phyloP scores from a whole-genome alignment of 2,329 filamentous ascomycete species.

The Trichoderma hamatum region DNA sequence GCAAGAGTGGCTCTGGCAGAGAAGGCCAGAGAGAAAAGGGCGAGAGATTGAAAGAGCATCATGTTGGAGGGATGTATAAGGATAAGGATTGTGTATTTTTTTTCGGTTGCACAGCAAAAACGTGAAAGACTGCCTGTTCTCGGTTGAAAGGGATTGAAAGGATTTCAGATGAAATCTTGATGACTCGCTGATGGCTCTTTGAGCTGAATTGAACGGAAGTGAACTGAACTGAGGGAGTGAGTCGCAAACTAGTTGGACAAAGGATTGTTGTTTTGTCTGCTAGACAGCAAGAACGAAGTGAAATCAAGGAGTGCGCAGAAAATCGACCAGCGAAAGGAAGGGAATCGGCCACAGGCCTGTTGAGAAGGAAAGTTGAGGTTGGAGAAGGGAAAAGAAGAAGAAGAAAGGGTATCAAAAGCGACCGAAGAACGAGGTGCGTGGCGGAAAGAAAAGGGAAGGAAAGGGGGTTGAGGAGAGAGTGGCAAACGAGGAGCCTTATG shows the following conservation, averaged over 20 bases:
- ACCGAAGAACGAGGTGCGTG: not conserved
- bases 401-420: constrained; percentile 9
- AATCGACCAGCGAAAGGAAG: constrained; percentile 25
- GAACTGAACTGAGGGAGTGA: constrained; percentile 10
- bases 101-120: not conserved
- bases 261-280: constrained; percentile 12
- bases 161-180: not conserved
- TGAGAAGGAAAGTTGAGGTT: constrained; percentile 2
- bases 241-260: not conserved
- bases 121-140: not conserved
- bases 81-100: not conserved
- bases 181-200: not conserved
- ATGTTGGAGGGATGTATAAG: constrained; percentile 1
- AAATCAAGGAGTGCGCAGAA: constrained; percentile 20
- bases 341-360: constrained; percentile 20
- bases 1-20: constrained; percentile 41
- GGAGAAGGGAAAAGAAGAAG: not conserved
- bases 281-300: not conserved
- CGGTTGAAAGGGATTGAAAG: not conserved
- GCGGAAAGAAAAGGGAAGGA: not conserved
- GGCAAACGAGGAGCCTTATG: constrained; percentile 10
- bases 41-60: constrained; percentile 35
- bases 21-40: constrained; percentile 31
- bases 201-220: not conserved
- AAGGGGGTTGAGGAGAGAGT: not conserved